Conservation (phyloP, 768 basidiomycete genomes). For the Floccularia luteovirens region DNA sequence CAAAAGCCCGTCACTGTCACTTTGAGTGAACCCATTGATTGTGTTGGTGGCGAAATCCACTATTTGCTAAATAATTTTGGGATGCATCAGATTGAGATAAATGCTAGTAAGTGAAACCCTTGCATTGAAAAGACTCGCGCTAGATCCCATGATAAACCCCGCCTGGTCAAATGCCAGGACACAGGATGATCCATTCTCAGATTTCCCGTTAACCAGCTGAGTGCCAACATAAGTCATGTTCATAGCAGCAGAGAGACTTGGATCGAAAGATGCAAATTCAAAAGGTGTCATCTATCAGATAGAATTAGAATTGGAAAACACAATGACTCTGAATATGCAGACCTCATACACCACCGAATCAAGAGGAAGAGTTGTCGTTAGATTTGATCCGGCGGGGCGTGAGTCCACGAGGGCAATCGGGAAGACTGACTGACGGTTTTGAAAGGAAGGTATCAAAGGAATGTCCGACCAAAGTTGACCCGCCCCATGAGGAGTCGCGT, state of each 20-base stretch:
- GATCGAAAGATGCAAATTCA: slow-evolving; percentile 72
- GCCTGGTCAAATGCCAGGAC: slow-evolving; percentile 70
- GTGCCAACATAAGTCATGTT: slow-evolving; percentile 63
- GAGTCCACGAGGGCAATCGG: slow-evolving; percentile 61
- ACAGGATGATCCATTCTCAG: slow-evolving; percentile 50
- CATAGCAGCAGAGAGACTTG: slow-evolving; percentile 61
- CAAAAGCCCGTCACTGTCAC: slow-evolving; percentile 31
- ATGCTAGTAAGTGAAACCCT: slow-evolving; percentile 6
- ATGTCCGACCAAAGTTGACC: slow-evolving; percentile 64
- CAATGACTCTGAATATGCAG: slow-evolving; percentile 2
- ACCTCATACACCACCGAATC: slow-evolving; percentile 55
- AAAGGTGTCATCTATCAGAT: slow-evolving; percentile 43
- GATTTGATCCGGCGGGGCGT: slow-evolving; percentile 33
- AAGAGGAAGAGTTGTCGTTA: slow-evolving; percentile 28
- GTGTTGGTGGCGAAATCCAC: slow-evolving; percentile 36
- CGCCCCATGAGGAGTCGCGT: slow-evolving; percentile 57
- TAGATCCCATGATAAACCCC: slow-evolving; percentile 69
- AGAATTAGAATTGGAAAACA: background rate
- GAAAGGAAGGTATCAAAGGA: slow-evolving; percentile 41
- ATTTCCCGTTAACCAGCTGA: slow-evolving; percentile 45
- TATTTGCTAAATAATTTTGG: slow-evolving; percentile 30
- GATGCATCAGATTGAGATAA: background rate
- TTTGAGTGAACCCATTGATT: slow-evolving; percentile 27
- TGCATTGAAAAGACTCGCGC: slow-evolving; percentile 63
- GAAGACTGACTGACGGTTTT: slow-evolving; percentile 46